A percentile compares a stretch with the other conserved stretches of the same genome.
phyloP scores from a whole-genome alignment of 257 asterid species.

The Scutellaria minor region DNA sequence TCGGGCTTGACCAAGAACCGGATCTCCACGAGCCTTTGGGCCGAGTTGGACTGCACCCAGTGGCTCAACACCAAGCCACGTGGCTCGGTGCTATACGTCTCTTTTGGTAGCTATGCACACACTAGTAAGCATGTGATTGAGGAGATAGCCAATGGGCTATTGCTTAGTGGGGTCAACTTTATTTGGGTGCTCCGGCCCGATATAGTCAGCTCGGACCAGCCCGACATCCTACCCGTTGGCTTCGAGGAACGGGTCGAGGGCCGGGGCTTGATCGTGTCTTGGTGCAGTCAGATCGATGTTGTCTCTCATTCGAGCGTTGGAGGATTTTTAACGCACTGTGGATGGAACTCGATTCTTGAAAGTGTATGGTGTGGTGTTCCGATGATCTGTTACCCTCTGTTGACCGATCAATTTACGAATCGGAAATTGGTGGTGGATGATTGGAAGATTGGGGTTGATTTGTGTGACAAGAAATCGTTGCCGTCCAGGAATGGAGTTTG shows the following conservation, averaged over 20 bases:
- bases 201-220: conserved; percentile 41
- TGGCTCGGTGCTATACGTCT: conserved; percentile 66
- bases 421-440: conserved; percentile 63
- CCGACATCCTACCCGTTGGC: conserved; percentile 39
- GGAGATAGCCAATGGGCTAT: conserved; percentile 62
- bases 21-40: conserved; percentile 52
- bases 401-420: conserved; percentile 55
- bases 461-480: conserved; percentile 38
- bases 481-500: conserved; percentile 37
- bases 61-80: conserved; percentile 61
- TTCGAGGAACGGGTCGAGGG: conserved; percentile 36
- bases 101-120: conserved; percentile 65
- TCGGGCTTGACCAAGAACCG: conserved; percentile 36
- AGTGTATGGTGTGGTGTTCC: conserved; percentile 53
- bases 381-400: conserved; percentile 52
- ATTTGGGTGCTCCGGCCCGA: conserved; percentile 72
- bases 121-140: conserved; percentile 41
- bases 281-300: conserved; percentile 53
- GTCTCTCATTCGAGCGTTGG: conserved; percentile 53
- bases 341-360: conserved; percentile 67
- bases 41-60: conserved; percentile 52
- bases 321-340: conserved; percentile 63
- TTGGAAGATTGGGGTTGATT: conserved; percentile 58
- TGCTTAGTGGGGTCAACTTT: conserved; percentile 59
- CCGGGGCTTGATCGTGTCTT: conserved; percentile 50